Evolutionary conservation across 1,139 yeast species (phyloP), one percentile per base, ranked within the genome.

Genomic region (Waltiozyma sp.): DNA sequence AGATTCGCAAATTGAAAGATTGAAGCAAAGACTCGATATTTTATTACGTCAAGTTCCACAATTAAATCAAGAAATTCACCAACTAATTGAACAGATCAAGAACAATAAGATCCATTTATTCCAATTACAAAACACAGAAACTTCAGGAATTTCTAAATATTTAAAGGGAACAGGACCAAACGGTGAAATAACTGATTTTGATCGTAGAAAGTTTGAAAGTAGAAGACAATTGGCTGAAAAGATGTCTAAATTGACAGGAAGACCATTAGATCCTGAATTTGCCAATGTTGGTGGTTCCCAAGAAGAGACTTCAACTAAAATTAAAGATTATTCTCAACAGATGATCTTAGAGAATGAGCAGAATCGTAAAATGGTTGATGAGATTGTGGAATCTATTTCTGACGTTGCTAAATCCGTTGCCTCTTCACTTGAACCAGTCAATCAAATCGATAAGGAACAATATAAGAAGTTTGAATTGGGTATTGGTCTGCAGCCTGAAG

Each of bases 201-300:
- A 89, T 57, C 73, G 84, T 47, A 73, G 83, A 46, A 83, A 83
- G 55, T 91, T 88, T 41, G 80, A 75, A 53, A 79, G 86, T 38
- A 81, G 84, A 56, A 91, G 91, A 41, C 64, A 79, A 45, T 68
- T 89, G 51, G 80, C 80, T 50, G 83, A 89, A 38, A 72, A 95
- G 50, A 87, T 89, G 94, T 95, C 95, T 19, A 86, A 91, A 9
- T 69, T 91, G 52, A 88, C 96, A 0, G 97, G 96, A 1, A 78
- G 78, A 48, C 68, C 79, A 2, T 63, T 67, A 8, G 70, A 69
- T 21, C 69, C 73, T 3, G 67, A 70, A 41, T 63, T 71, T 15
- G 79, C 70, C 44, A 63, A 61, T 11, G 6, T 7, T 13, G 63
- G 70, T 43, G 8, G 8, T 21, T 21, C 23, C 23, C n/a, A n/a